Conservation (phyloP, 1,284 basidiomycete genomes). For the Moesziomyces antarcticus region DNA sequence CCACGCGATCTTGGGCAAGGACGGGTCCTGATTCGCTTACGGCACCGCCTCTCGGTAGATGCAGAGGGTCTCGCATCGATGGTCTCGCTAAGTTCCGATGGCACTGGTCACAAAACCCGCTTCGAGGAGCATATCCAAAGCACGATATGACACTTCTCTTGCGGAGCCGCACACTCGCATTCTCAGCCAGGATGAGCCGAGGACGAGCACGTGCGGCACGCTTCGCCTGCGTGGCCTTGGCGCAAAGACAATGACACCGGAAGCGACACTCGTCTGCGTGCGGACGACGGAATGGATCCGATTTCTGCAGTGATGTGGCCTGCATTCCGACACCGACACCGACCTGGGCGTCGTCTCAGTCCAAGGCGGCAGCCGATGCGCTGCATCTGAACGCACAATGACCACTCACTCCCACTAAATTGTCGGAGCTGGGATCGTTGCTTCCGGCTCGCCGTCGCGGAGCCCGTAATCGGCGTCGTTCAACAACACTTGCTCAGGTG, state of each 20-base stretch:
- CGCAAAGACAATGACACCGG: no score
- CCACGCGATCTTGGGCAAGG: neutral
- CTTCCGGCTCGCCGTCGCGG: neutral
- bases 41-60: neutral
- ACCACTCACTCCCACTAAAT: neutral
- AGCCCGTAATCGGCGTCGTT: neutral
- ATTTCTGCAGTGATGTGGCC: slow-evolving; percentile 19
- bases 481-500: neutral
- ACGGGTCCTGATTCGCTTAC: neutral
- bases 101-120: no score
- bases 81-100: neutral
- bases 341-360: neutral
- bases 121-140: no score
- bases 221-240: no score
- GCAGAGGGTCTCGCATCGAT: neutral
- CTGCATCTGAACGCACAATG: neutral
- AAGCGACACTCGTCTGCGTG: no score
- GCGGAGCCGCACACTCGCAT: no score
- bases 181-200: no score
- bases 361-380: neutral
- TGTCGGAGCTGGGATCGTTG: neutral
- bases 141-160: no score
- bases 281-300: slow-evolving; percentile 11
- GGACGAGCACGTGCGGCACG: no score
- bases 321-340: slow-evolving; percentile 24